Evolutionary conservation across 2,329 filamentous ascomycete genomes (phyloP), one percentile per base, ranked within the genome.

Genomic region (Colletotrichum eleusines): DNA sequence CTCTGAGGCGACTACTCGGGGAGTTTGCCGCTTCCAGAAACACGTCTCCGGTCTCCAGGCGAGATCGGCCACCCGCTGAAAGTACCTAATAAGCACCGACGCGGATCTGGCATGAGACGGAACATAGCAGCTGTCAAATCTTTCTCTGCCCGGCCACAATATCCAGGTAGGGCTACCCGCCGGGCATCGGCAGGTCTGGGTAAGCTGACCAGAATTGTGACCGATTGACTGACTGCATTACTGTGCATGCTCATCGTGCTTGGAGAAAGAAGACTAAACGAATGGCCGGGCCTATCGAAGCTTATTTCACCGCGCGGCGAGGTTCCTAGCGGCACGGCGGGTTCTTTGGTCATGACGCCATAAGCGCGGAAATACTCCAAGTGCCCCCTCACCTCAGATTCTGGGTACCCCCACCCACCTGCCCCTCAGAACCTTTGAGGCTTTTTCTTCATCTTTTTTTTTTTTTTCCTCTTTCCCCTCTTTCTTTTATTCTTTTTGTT

Each of bases 301-400:
- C 53, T 68, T 63, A 57, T 63, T 31, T 38, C 58, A 11, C 46
- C 28, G 33, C 40, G 42, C 28, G 60, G 44, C 44, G 31, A 20
- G 18, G 6, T 60, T 31, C 35, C 46, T 46, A 42, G 46, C 38
- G 50, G 28, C 50, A 33, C 63, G 63, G 50, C 57, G 68, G 26
- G 26, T 67, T 50, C 26, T 59, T 42, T 23, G 40, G 53, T 33
- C 59, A 69, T 69, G 64, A 71, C 69, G 69, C 69, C 46, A 69
- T 71, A 71, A 69, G 58, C 64, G 69, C 69, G 44, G 44, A 50
- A 51, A 63, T 23, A 23, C 69, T n/a, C n/a, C n/a, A n/a, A n/a
- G n/a, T n/a, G n/a, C n/a, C n/a, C 63, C 63, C 63, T 57, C 44
- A 23, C 20, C 53, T 42, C 26, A 51, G 28, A 26, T 8, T 55